Base-by-base conservation (phyloP, 805 yeast genomes). In the Cyberlindnera veronae region DNA sequence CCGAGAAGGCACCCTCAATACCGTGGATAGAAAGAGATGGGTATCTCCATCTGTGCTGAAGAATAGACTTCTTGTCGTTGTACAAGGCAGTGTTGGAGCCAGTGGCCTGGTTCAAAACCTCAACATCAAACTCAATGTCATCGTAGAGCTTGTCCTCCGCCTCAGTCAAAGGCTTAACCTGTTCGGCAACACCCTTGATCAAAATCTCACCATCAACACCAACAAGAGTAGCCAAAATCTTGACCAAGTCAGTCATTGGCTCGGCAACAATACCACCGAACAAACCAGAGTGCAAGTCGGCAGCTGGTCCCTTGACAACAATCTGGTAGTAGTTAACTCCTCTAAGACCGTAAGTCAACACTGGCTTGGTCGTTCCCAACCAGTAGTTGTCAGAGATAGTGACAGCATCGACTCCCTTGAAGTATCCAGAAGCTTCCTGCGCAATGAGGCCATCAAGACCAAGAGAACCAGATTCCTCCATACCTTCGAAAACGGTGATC, bases 11-110 rank as follows among this genome's bases (percentile, higher is more conserved):
- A 49, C 99, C 99, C 68, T 93, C 99, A 41, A 93, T 76, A 53
- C 99, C 99, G 66, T 93, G 99, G 51, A 93, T 65, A 3, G 98
- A 90, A 56, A 93, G 72, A 7, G 98, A 88, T 41, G 99, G 99
- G 68, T 74, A 89, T 74, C 99, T 84, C 99, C 99, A 93, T 76
- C 99, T 81, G 66, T 90, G 97, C 84, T 89, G 91, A 57, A 93
- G 76, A 44, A 95, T 89, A 44, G 81, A 83, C 68, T 88, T 81
- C 67, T 88, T 86, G 62, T 75, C 74, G 48, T 78, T 72, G 68
- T 81, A 82, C 45, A 90, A 72, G 27, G 89, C 79, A 33, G 96
- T 89, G 49, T 87, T 62, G 8, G 96, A 82, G 37, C 98, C 97
- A 15, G 91, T 72, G 35, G 97, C 96, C 16, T 77, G 79, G 60